Evolutionary conservation across 1,139 yeast genomes (phyloP).

Genomic region (Pichia sp.): DNA sequence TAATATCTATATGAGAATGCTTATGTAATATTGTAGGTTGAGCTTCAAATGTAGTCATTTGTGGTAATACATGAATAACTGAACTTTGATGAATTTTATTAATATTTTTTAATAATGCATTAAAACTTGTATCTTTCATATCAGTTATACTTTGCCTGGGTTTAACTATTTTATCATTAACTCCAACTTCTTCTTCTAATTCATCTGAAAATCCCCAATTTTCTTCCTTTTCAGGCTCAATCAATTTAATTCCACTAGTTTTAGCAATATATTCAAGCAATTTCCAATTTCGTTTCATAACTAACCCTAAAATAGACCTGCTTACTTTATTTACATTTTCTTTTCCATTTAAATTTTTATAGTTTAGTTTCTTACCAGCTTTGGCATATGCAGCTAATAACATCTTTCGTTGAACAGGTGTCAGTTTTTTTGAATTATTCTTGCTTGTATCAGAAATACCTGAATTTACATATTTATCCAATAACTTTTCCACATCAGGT

Average conservation of each 20-base stretch:
- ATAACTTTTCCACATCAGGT: background rate
- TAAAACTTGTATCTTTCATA: background rate
- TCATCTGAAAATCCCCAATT: slow-evolving; percentile 6
- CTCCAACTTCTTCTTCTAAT: background rate
- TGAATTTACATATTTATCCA: slow-evolving; percentile 6
- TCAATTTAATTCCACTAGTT: slow-evolving; percentile 3
- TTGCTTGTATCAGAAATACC: background rate
- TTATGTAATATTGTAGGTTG: slow-evolving; percentile 17
- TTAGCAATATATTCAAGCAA: slow-evolving; percentile 8
- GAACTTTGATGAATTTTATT: slow-evolving; percentile 19
- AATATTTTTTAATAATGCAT: slow-evolving; percentile 17
- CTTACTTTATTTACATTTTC: background rate
- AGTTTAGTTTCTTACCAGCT: background rate
- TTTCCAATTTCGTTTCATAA: slow-evolving; percentile 12
- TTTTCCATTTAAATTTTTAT: background rate
- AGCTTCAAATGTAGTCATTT: slow-evolving; percentile 23
- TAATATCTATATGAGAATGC: background rate
- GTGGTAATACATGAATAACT: slow-evolving; percentile 17
- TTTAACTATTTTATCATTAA: background rate
- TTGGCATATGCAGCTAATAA: slow-evolving; percentile 3
- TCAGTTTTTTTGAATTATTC: background rate
- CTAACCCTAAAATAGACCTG: slow-evolving; percentile 5
- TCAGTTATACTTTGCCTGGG: background rate
- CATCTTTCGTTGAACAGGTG: slow-evolving; percentile 1
- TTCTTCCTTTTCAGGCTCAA: background rate